Evolutionary conservation across 2,329 filamentous ascomycete species (phyloP), one percentile per base, ranked within the genome.

Genomic region (Xylaria sp.): DNA sequence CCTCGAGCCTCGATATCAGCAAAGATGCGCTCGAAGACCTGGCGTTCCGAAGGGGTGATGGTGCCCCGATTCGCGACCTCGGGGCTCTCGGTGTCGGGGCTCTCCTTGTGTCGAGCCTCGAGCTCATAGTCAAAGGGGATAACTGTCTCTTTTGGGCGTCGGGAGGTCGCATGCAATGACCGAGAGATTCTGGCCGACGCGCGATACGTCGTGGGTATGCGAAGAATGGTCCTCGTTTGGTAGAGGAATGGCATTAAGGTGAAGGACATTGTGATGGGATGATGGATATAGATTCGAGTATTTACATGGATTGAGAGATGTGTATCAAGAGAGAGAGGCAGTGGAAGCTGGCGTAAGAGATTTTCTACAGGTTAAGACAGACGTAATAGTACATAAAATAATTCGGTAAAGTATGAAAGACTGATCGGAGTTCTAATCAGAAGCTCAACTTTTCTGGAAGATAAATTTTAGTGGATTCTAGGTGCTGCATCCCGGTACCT

Each of bases 211-310:
- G 79, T 75, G 70, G 79, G 54, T 45, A 67, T 53, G 47, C 73
- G 78, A 65, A 82, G 79, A 36, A 90, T 84, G 0, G 91, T 92
- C 66, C 85, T 82, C 5, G 91, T 93, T 70, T 92, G 89, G 75
- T 93, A 93, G 6, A 94, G 83, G 64, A 93, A 93, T 0, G 90
- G 89, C 4, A 89, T 79, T 15, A 88, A 77, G 6, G 86, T 84
- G 2, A 81, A 79, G 15, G 82, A 77, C 82, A 87, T 87, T 25
- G 29, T 66, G 51, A 27, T 29, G 45, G 45, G 11, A 29, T 29
- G 42, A 22, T n/a, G n/a, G n/a, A n/a, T n/a, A n/a, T n/a, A n/a
- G n/a, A n/a, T n/a, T n/a, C n/a, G n/a, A n/a, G n/a, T n/a, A n/a
- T n/a, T n/a, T n/a, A n/a, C n/a, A n/a, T 39, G 36, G 10, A 39